Base-by-base conservation (phyloP, 768 basidiomycete genomes). In the Hericium coralloides region DNA sequence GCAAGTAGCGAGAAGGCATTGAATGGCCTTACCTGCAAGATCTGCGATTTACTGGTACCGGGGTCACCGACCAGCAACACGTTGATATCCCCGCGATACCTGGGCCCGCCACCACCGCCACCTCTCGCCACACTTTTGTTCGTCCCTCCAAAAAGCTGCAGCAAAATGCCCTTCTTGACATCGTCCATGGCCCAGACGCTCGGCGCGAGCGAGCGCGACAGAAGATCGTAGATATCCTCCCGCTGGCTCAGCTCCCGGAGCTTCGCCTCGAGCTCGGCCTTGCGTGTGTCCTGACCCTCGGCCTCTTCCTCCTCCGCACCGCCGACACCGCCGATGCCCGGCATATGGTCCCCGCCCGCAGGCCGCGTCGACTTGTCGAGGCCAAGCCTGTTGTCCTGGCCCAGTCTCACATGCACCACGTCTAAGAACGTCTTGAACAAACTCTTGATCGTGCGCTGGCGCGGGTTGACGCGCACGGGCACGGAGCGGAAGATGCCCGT, bases 141-240 rank as follows among this genome's bases (percentile, higher is more conserved):
- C 38, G 97, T 98, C 0, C 97, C 97, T 3, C 97, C 97, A 70
- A 99, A 98, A 23, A 99, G 72, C 70, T 98, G 95, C 36, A 99
- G 74, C 58, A 99, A 68, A 54, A 98, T 97, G 0, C 97, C 97
- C 75, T 98, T 98, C 76, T 99, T 99, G 58, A 98, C 93, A 67
- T 99, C 97, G 23, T 98, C 95, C 90, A 98, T 88, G 69, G 92
- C 90, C 86, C 92, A 98, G 62, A 99, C 97, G 37, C 86, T 89
- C 15, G 97, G 97, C 1, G 95, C 95, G 55, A 99, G 79, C 2
- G 88, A 92, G 17, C 87, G 76, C 8, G 94, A 74, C 5, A 98
- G 77, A 25, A 90, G 73, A 1, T 92, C 91, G 68, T 98, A 98
- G 26, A 98, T 74, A 68, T 97, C 94, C 17, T 83, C 81, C 55